phyloP scores from a whole-genome alignment of 345 rosid species.

The Psidium friedrichsthalianum region DNA sequence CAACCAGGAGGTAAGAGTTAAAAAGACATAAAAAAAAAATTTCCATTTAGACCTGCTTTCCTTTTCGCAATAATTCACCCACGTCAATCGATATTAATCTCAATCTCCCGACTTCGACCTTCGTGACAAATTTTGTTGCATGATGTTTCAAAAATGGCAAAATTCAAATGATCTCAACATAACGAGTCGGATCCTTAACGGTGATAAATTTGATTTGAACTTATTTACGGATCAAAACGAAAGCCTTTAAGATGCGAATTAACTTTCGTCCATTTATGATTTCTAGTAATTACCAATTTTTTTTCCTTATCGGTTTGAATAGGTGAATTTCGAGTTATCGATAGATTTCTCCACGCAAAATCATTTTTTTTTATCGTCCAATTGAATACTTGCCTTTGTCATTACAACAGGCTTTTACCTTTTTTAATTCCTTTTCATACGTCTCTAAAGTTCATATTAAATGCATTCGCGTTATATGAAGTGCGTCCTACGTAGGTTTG shows the following conservation, averaged over 20 bases:
- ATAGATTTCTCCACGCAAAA: too few relatives aligned
- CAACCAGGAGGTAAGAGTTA: not conserved
- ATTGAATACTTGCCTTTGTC: not conserved
- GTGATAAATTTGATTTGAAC: fast-evolving
- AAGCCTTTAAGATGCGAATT: not conserved
- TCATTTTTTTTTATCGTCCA: not conserved
- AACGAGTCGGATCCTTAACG: fast-evolving
- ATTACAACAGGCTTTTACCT: not conserved
- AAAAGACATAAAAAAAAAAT: too few relatives aligned
- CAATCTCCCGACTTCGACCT: not conserved
- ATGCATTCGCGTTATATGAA: not conserved
- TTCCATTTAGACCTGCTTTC: too few relatives aligned
- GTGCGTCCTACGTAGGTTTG: not conserved
- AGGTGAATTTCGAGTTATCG: too few relatives aligned
- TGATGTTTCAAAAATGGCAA: fast-evolving
- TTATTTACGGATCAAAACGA: not conserved
- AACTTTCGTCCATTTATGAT: not conserved
- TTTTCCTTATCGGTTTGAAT: too few relatives aligned
- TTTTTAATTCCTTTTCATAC: not conserved
- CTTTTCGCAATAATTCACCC: too few relatives aligned
- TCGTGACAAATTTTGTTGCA: fast-evolving
- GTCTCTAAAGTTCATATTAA: too few relatives aligned
- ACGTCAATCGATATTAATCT: not conserved
- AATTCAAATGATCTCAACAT: not conserved
- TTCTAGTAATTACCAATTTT: not conserved